Base-by-base conservation (phyloP, 1,139 yeast genomes). In the Nakaseomyces kungkrabaensis region DNA sequence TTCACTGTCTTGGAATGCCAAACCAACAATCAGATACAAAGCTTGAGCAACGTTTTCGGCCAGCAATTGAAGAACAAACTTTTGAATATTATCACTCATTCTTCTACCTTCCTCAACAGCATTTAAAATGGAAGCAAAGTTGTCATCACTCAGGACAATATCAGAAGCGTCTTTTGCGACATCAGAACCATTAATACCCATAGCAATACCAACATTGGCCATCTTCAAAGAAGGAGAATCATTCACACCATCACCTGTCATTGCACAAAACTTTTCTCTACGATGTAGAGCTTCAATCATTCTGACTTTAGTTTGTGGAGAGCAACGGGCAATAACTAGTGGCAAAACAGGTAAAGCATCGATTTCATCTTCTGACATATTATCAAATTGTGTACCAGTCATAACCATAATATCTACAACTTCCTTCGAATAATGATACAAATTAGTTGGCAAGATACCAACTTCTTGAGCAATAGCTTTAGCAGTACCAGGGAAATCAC, bases 171-270 rank as follows among this genome's bases (percentile, higher is more conserved):
- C 98, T 63, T 92, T 92, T 45, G 98, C 98, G 46, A 92, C 98
- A 68, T 92, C 98, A 0, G 98, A 92, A 52, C 98, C 98, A 67
- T 85, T 81, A 59, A 83, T 80, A 53, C 98, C 98, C 98, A 92
- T 92, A 33, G 96, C 87, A 63, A 92, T 90, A 60, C 98, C 98
- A 59, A 92, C 94, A 68, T 92, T 96, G 2, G 98, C 98, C 62
- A 90, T 75, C 67, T 92, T 92, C 61, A 92, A 77, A 4, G 98
- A 97, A n/a, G 98, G 98, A 0, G 98, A 97, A 70, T 92, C 98
- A 66, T 92, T 92, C 29, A 92, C 98, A 69, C 98, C 98, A 68
- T 92, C 98, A 57, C 98, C 98, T 9, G 98, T 92, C 98, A 92
- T 92, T 37, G 97, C 98, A 52, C 94, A 97, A 55, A 92, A 83